Conservation (phyloP, 352 stramenopile genomes). For the Discostella stelligera region DNA sequence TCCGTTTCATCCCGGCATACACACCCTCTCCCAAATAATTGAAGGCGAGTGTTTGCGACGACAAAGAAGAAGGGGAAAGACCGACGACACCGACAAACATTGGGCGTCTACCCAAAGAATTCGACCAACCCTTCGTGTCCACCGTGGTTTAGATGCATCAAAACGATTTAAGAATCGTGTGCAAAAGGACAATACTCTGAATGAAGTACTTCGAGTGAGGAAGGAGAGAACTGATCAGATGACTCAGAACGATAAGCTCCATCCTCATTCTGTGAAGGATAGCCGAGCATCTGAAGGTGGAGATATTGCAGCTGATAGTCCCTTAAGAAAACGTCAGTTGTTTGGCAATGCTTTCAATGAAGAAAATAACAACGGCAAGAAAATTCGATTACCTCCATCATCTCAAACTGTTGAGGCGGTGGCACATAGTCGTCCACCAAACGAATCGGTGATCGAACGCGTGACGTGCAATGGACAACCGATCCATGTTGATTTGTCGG, state of each 20-base stretch:
- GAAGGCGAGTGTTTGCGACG: too few relatives aligned
- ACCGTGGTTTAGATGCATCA: conserved; percentile 11
- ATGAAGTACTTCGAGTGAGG: neutral
- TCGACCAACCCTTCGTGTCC: neutral
- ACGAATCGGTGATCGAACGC: conserved; percentile 8
- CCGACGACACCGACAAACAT: too few relatives aligned
- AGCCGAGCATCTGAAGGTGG: neutral
- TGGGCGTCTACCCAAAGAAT: too few relatives aligned
- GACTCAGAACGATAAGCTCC: neutral
- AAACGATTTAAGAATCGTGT: conserved; percentile 2
- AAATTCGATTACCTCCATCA: neutral
- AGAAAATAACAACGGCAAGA: conserved; percentile 2
- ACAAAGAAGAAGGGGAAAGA: too few relatives aligned
- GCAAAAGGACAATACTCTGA: neutral
- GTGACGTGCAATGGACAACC: conserved; percentile 18
- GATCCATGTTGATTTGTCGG: conserved; percentile 64
- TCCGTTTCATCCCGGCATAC: too few relatives aligned
- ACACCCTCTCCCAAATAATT: too few relatives aligned
- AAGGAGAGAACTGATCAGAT: conserved; percentile 11
- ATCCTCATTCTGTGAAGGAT: neutral
- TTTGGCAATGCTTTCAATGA: conserved; percentile 16
- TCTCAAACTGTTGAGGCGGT: neutral
- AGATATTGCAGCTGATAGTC: neutral
- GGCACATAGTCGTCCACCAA: neutral
- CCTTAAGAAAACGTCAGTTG: conserved; percentile 17